Base-by-base conservation (phyloP, 2,329 filamentous ascomycete species). In the Botrytis squamosa region DNA sequence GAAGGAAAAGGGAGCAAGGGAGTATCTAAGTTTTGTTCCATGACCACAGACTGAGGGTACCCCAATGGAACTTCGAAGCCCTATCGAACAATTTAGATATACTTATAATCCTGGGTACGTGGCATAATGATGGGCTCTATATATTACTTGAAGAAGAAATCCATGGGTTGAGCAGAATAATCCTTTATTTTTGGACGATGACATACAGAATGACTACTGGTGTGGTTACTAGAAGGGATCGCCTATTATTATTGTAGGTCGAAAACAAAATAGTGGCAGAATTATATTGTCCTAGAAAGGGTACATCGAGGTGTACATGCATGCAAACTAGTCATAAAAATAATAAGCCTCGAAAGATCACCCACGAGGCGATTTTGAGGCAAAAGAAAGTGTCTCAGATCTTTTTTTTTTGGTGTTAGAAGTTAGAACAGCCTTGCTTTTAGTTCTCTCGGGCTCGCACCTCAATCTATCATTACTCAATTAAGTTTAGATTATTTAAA, bases 331-430 rank as follows among this genome's bases (percentile, higher is more conserved):
- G 52, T 57, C 52, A 57, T 57, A 57, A 18, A 57, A 66, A 38
- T 49, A 66, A 66, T 63, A 42, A 40, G 14, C 60, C 38, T 63
- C 22, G 22, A 38, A 36, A 38, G 59, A 66, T 29, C 64, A 66
- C 29, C 63, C 63, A 66, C 63, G 42, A 66, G 63, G 63, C 63
- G 63, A 46, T 66, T 63, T 49, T 66, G 63, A 66, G 44, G 64
- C 64, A 66, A 66, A 36, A 66, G 64, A 49, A 49, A 66, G 42
- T 63, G 64, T 66, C 64, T 49, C 44, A 66, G 64, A 66, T 44
- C 36, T 63, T 25, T 63, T 40, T n/a, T 40, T n/a, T 25, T 29
- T 29, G n/a, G 52, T 57, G 64, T 46, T 66, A 46, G 29, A 46
- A 66, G 42, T 46, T 66, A 49, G 29, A 57, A 33, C 42, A 66